Evolutionary conservation across 164 flowering plant species (phyloP).

Genomic region (Annona squamosa): DNA sequence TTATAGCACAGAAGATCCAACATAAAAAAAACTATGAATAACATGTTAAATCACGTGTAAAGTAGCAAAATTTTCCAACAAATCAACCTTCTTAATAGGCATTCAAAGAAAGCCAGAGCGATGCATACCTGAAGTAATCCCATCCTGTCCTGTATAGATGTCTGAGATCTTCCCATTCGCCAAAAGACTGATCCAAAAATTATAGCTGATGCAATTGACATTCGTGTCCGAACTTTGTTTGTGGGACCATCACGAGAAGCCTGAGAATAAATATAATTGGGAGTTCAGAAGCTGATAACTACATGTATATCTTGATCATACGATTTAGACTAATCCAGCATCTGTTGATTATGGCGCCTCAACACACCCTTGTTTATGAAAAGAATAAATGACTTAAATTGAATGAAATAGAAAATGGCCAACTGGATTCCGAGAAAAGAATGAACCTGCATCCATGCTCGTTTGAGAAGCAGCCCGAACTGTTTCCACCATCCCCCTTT

Average conservation of each 20-base stretch:
- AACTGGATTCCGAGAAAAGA: conserved; percentile 3
- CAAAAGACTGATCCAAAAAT: conserved; percentile 99
- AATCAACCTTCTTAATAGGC: background rate
- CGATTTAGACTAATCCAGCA: background rate
- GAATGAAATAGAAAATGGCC: background rate
- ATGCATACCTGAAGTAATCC: conserved; percentile 88
- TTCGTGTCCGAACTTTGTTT: conserved; percentile 88
- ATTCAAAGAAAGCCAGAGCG: background rate
- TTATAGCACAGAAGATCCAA: background rate
- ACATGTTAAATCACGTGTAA: background rate
- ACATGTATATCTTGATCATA: too few species aligned
- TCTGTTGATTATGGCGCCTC: background rate
- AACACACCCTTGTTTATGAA: background rate
- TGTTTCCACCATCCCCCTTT: conserved; percentile 90
- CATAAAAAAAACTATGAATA: background rate
- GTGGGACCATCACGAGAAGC: conserved; percentile 98
- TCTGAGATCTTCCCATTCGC: conserved; percentile 96
- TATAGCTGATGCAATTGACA: conserved; percentile 95
- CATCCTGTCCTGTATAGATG: conserved; percentile 96
- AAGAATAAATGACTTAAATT: too few species aligned
- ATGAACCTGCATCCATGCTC: conserved; percentile 98
- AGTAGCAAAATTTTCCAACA: background rate
- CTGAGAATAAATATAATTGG: conserved; percentile 22
- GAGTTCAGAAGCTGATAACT: conserved; percentile 6
- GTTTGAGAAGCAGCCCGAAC: conserved; percentile 76